These are phyloP conservation scores for Hymenoscyphus fraxineus DNA, from an alignment of 2,329 filamentous ascomycete species.

Conservation along the genomic window DNA sequence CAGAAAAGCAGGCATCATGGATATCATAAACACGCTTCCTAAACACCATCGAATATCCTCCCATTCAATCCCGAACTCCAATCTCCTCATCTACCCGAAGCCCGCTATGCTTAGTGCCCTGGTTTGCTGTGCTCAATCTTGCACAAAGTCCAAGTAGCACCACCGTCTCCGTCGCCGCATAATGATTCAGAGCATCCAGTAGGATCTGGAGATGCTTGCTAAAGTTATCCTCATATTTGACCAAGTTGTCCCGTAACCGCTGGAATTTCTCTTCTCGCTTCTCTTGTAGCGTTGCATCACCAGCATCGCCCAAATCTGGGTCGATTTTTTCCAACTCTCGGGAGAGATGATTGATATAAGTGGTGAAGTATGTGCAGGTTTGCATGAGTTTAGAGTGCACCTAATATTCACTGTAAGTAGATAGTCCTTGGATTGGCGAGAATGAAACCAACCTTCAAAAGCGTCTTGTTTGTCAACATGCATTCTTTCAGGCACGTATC, in stretches of 20 bases:
- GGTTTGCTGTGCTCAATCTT: constrained; percentile 74
- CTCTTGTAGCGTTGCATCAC: constrained; percentile 30
- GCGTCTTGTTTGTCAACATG: constrained; percentile 96
- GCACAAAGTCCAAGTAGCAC: constrained; percentile 87
- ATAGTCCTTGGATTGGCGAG: background rate
- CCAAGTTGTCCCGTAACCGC: constrained; percentile 52
- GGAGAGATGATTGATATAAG: constrained; percentile 82
- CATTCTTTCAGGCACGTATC: constrained; percentile 98
- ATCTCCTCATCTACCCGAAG: constrained; percentile 55
- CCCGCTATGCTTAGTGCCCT: constrained; percentile 65
- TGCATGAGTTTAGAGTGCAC: constrained; percentile 97
- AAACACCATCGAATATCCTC: constrained; percentile 1
- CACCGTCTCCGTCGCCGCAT: constrained; percentile 94
- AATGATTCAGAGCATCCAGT: constrained; percentile 92
- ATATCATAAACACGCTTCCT: constrained; percentile 13
- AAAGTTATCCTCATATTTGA: constrained; percentile 92
- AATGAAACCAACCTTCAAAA: constrained; percentile 66
- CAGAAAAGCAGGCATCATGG: background rate
- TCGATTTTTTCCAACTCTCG: constrained; percentile 81
- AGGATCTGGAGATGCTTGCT: constrained; percentile 87
- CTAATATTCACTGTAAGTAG: constrained; percentile 67
- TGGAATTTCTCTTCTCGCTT: constrained; percentile 58
- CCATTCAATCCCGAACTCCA: constrained; percentile 20
- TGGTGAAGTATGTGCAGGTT: constrained; percentile 90
- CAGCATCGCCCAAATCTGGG: constrained; percentile 62